Evolutionary conservation across 2,329 filamentous ascomycete species (phyloP).

Genomic region (Colletotrichum cuscutae): DNA sequence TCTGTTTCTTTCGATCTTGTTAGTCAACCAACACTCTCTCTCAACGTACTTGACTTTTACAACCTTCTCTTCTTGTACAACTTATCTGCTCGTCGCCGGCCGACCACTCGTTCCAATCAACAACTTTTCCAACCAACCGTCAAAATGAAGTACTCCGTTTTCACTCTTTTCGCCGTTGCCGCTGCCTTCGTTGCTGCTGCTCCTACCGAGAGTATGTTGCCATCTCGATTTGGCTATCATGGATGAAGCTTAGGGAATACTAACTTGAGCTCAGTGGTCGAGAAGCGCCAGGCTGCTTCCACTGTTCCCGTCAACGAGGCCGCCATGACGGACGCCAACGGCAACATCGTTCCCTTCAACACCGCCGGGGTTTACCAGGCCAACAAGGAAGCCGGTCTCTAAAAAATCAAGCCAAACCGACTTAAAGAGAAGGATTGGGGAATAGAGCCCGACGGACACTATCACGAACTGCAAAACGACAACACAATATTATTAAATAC

Average conservation of each 20-base stretch:
- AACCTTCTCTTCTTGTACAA: slow-evolving; percentile 42
- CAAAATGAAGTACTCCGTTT: slow-evolving; percentile 65
- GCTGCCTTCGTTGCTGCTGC: slow-evolving; percentile 56
- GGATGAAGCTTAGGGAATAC: neutral
- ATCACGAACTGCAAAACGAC: slow-evolving; percentile 15
- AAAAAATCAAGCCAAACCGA: slow-evolving; percentile 32
- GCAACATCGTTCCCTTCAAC: slow-evolving; percentile 59
- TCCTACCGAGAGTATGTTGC: slow-evolving; percentile 31
- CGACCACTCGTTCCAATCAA: slow-evolving; percentile 53
- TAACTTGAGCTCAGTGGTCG: slow-evolving; percentile 42
- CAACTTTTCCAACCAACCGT: slow-evolving; percentile 39
- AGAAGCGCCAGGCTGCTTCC: slow-evolving; percentile 43
- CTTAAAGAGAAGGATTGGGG: slow-evolving; percentile 7
- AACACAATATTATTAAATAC: slow-evolving; percentile 11
- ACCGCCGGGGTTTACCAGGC: slow-evolving; percentile 54
- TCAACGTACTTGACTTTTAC: slow-evolving; percentile 25
- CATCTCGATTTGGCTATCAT: neutral
- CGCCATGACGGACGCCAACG: slow-evolving; percentile 58
- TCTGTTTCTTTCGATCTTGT: slow-evolving; percentile 22
- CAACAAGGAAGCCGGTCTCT: slow-evolving; percentile 49
- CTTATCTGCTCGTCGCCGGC: slow-evolving; percentile 60
- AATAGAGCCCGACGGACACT: neutral
- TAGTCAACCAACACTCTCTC: slow-evolving; percentile 27
- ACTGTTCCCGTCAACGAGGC: slow-evolving; percentile 48
- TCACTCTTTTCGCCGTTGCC: slow-evolving; percentile 58